These are phyloP conservation scores for Apostasia shenzhenica DNA, from an alignment of 106 monocot genomes.

Conservation along the genomic window DNA sequence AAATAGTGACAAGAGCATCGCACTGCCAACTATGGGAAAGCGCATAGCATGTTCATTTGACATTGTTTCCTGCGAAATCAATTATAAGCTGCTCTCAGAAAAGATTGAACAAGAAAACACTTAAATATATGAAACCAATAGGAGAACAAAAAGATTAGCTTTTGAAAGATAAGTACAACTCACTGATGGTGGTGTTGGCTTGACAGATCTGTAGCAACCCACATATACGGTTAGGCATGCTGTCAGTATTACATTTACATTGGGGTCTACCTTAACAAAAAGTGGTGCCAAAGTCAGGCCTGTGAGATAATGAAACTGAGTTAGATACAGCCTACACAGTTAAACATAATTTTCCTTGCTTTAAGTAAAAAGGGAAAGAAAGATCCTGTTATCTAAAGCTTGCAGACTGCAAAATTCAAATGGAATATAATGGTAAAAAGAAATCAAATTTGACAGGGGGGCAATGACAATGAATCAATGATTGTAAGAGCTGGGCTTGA, in stretches of 20 bases:
- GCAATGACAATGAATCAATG: no score
- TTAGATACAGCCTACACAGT: not conserved
- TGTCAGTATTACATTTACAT: conserved; percentile 89
- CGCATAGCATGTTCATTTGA: conserved; percentile 97
- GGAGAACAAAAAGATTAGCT: not conserved
- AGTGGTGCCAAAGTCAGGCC: conserved; percentile 78
- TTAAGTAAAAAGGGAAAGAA: not conserved
- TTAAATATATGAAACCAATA: not conserved
- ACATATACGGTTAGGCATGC: conserved; percentile 96
- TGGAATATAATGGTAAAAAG: not conserved
- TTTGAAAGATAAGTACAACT: conserved; percentile 12
- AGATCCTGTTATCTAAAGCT: not conserved
- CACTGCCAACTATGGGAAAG: conserved; percentile 95
- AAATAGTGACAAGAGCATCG: conserved; percentile 89
- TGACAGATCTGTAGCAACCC: conserved; percentile 92
- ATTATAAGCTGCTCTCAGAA: not conserved
- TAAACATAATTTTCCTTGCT: not conserved
- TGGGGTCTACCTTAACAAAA: conserved; percentile 68
- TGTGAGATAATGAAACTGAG: conserved; percentile 22
- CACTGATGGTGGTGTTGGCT: conserved; percentile 82
- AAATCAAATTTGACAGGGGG: not conserved
- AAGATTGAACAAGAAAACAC: not conserved
- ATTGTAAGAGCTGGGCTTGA: no score
- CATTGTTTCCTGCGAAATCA: conserved; percentile 80
- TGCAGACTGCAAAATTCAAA: not conserved